Percentiles rank a stretch among this genome's conserved stretches.
Conservation (phyloP, 2,329 filamentous ascomycete genomes). For the Trichocomaceae sp. region DNA sequence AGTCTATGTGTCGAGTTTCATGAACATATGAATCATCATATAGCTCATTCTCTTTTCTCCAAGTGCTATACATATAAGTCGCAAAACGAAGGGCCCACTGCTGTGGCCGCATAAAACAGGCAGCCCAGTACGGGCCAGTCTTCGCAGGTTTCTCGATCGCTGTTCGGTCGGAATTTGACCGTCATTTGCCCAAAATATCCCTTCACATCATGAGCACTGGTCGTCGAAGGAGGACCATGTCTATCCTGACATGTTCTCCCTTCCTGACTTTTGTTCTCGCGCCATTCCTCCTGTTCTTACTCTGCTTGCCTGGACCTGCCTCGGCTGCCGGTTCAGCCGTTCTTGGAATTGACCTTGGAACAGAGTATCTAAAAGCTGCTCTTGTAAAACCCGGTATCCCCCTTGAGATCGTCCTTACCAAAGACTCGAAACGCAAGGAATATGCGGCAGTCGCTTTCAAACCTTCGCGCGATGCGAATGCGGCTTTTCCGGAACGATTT, state of each 20-base stretch:
- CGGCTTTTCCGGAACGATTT: slow-evolving; percentile 73
- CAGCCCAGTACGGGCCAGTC: background rate
- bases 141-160: background rate
- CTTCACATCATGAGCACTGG: slow-evolving; percentile 23
- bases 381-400: slow-evolving; percentile 95
- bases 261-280: slow-evolving; percentile 42
- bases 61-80: background rate
- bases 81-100: background rate
- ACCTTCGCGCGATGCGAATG: slow-evolving; percentile 61
- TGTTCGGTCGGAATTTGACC: background rate
- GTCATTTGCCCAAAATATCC: background rate
- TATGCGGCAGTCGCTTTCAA: slow-evolving; percentile 89
- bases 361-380: slow-evolving; percentile 92
- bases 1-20: background rate
- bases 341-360: slow-evolving; percentile 87
- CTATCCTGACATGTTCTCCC: slow-evolving; percentile 19
- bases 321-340: slow-evolving; percentile 66
- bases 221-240: slow-evolving; percentile 22
- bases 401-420: slow-evolving; percentile 94
- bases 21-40: background rate
- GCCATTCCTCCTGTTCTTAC: slow-evolving; percentile 46
- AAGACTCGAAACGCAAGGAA: slow-evolving; percentile 96
- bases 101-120: background rate
- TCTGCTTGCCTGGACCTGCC: slow-evolving; percentile 50
- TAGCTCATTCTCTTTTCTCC: background rate